Evolutionary conservation across 148 eudicot species (phyloP).

Genomic region (Suaeda aralocaspica): DNA sequence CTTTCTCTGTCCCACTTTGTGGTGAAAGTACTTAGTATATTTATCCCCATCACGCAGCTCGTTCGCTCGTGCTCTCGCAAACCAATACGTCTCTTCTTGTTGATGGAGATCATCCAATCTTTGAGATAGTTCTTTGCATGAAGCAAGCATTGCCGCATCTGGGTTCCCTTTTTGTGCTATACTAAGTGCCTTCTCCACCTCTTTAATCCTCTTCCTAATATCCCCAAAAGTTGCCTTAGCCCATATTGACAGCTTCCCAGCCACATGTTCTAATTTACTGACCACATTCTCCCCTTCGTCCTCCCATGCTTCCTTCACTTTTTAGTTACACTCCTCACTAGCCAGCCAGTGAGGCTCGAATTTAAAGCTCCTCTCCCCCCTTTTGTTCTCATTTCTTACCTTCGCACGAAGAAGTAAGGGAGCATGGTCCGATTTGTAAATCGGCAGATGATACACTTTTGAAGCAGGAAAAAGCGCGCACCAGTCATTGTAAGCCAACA

Average conservation of each 20-base stretch:
- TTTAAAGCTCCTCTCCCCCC: neutral
- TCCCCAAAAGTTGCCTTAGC: neutral
- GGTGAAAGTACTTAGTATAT: neutral
- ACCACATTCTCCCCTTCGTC: neutral
- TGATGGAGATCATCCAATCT: neutral
- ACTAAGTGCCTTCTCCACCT: neutral
- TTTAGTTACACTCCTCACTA: neutral
- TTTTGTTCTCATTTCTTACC: too few relatives aligned
- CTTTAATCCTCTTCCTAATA: neutral
- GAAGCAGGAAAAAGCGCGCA: neutral
- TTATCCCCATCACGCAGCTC: neutral
- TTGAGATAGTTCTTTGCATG: accelerated
- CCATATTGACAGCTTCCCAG: neutral
- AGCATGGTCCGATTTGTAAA: neutral
- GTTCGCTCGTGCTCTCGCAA: neutral
- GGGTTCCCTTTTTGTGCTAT: neutral
- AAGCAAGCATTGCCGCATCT: neutral
- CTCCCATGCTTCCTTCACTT: neutral
- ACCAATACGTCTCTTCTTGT: neutral
- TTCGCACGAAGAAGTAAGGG: neutral
- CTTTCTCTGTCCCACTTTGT: neutral
- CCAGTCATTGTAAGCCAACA: neutral
- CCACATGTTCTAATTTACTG: neutral
- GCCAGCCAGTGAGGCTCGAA: neutral
- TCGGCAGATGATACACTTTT: neutral